Percentiles rank a stretch among this genome's conserved stretches.
These are phyloP conservation scores for Emergomyces pasteurianus DNA, from an alignment of 2,329 filamentous ascomycete species.

Conservation along the genomic window DNA sequence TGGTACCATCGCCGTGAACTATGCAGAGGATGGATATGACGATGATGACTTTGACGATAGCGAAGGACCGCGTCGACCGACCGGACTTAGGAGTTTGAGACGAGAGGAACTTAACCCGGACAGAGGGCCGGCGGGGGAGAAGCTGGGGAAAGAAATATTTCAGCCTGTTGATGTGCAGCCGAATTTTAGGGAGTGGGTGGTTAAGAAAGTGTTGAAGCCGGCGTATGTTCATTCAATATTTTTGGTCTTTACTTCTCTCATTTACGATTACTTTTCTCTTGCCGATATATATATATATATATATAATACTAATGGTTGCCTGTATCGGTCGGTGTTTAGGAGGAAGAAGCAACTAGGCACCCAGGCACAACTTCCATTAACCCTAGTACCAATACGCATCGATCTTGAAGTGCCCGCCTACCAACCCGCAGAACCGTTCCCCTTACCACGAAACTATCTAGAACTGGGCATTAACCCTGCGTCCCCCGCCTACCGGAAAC, in stretches of 20 bases:
- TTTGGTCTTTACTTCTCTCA: neutral
- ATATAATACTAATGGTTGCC: neutral
- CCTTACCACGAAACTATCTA: constrained; percentile 30
- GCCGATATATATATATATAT: neutral
- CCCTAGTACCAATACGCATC: constrained; percentile 89
- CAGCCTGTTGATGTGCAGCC: constrained; percentile 74
- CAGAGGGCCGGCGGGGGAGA: constrained; percentile 56
- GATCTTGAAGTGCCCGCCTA: constrained; percentile 80
- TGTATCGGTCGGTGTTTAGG: constrained; percentile 16
- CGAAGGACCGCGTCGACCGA: constrained; percentile 58
- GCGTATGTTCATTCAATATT: constrained; percentile 23
- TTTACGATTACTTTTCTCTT: neutral
- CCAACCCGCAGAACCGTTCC: constrained; percentile 36
- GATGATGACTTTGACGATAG: constrained; percentile 52
- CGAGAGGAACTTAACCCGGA: constrained; percentile 59
- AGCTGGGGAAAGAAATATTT: constrained; percentile 69
- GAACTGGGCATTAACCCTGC: constrained; percentile 46
- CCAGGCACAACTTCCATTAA: constrained; percentile 68
- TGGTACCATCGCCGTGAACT: constrained; percentile 93
- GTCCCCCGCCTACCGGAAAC: constrained; percentile 64
- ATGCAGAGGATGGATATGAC: constrained; percentile 91
- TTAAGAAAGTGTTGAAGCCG: constrained; percentile 46
- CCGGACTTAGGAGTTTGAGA: constrained; percentile 70
- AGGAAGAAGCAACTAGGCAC: constrained; percentile 51
- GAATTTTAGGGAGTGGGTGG: constrained; percentile 94